Percentiles rank a stretch among this genome's conserved stretches.
phyloP scores from a whole-genome alignment of 192 early-diverging fungal species.

The Coemansia sp. region DNA sequence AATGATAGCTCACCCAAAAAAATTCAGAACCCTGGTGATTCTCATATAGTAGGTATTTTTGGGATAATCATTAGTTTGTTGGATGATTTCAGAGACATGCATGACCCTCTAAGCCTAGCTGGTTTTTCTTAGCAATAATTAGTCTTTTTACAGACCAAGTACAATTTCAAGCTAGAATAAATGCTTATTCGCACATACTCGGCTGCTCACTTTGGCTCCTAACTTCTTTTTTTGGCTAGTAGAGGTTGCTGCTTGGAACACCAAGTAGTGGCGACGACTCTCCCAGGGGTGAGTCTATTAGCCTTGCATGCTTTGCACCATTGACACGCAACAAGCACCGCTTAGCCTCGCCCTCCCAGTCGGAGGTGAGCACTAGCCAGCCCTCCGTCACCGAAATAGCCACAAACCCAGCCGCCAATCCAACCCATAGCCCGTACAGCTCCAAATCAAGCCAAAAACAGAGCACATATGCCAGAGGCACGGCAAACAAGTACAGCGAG shows the following conservation, averaged over 20 bases:
- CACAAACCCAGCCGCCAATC: conserved; percentile 46
- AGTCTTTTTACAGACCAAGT: not conserved
- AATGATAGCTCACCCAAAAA: no score
- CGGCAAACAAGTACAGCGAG: conserved; percentile 52
- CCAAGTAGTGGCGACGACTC: conserved; percentile 25
- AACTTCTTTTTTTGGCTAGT: not conserved
- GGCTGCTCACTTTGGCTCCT: no score
- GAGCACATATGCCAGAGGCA: conserved; percentile 54
- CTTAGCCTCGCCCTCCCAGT: conserved; percentile 38
- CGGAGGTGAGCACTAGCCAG: conserved; percentile 35
- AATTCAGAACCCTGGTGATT: no score
- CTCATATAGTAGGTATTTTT: no score
- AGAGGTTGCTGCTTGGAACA: conserved; percentile 1
- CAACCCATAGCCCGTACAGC: conserved; percentile 65
- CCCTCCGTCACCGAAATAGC: conserved; percentile 23
- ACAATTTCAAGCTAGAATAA: not conserved
- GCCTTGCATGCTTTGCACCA: not conserved
- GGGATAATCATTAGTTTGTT: no score
- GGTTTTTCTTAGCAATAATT: no score
- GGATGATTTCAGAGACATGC: no score
- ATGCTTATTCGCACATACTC: not conserved
- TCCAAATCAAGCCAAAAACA: conserved; percentile 56
- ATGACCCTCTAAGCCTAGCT: no score
- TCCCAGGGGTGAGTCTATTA: conserved; percentile 19
- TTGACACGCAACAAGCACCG: conserved; percentile 28